A percentile compares a stretch with the other conserved stretches of the same genome.
Evolutionary conservation across 768 basidiomycete genomes (phyloP).

Genomic region (Tulasnella sp.): DNA sequence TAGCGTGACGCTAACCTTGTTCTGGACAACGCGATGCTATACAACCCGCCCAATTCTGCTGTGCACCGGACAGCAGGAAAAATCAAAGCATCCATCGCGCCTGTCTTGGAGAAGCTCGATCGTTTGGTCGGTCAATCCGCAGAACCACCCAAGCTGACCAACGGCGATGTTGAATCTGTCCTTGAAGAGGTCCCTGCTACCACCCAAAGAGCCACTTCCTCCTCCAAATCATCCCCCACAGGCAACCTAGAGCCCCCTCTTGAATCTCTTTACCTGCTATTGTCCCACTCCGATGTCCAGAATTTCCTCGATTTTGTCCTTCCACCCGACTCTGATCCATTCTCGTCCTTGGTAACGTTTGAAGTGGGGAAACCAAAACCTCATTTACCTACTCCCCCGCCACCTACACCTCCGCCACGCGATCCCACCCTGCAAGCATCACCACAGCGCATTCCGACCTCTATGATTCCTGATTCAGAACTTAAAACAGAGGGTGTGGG

Average conservation of each 20-base stretch:
- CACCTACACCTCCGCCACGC: too few relatives aligned
- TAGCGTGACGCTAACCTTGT: constrained; percentile 79
- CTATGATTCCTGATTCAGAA: too few relatives aligned
- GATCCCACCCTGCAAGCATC: too few relatives aligned
- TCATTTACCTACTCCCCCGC: constrained; percentile 43
- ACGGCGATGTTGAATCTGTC: not conserved
- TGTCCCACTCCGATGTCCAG: constrained; percentile 40
- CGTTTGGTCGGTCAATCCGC: not conserved
- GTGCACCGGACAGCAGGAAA: constrained; percentile 58
- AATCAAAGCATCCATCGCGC: constrained; percentile 37
- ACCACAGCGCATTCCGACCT: too few relatives aligned
- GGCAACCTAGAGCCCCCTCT: constrained; percentile 70
- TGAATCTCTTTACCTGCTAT: constrained; percentile 42
- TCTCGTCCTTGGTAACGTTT: constrained; percentile 55
- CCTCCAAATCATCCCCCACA: constrained; percentile 19
- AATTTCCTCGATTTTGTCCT: constrained; percentile 45
- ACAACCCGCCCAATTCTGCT: constrained; percentile 64
- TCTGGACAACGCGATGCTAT: constrained; percentile 69
- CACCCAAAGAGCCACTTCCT: constrained; percentile 31
- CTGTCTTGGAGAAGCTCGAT: constrained; percentile 31
- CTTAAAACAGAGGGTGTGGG: too few relatives aligned
- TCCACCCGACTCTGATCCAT: constrained; percentile 35
- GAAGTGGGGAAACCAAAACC: constrained; percentile 52
- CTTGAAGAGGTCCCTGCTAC: not conserved
- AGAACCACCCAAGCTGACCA: not conserved